Evolutionary conservation across 2,329 filamentous ascomycete species (phyloP), one percentile per base, ranked within the genome.

Genomic region (Ilyonectria mors-panacis): DNA sequence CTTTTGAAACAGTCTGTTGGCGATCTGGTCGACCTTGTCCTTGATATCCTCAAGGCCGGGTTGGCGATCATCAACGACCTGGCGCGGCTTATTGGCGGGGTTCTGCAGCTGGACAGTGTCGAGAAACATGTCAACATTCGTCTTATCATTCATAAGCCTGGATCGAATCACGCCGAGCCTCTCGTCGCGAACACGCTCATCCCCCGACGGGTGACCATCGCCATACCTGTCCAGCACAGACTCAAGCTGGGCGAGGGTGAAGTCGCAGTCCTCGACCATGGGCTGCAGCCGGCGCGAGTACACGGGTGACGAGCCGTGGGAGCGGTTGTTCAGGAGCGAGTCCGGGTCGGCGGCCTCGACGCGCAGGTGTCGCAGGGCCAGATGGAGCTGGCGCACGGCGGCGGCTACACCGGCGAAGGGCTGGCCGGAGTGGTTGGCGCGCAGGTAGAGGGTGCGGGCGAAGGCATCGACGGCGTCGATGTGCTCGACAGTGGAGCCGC

Each of bases 21-120:
- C 88, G 68, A 91, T 86, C 33, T 78, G 78, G 71, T 91, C 88
- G 35, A 91, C 86, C 73, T 90, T 89, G 75, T 88, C 85, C 76
- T 89, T 87, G 73, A 91, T 89, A 8, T 77, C 75, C 63, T 90
- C 86, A 37, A 89, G 78, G 26, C 83, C 79, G 19, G 80, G 77
- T 48, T 77, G 81, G 51, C 81, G 80, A n/a, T 79, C 77, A 42
- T 82, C 75, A 12, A 76, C 77, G 55, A 81, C 70, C 37, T 67
- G 73, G 73, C 65, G 79, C 69, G 71, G 81, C 75, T 68, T 66
- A 45, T 82, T 85, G 19, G 80, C 79, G 0, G 83, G 82, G 63
- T 85, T 83, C 63, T 86, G 83, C 48, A 88, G 74, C 74, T 90
- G 87, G 19, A 91, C 82, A 0, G 85, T 86, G 71, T 90, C 85